phyloP scores from a whole-genome alignment of 805 yeast species.

The Ogataea sp. region DNA sequence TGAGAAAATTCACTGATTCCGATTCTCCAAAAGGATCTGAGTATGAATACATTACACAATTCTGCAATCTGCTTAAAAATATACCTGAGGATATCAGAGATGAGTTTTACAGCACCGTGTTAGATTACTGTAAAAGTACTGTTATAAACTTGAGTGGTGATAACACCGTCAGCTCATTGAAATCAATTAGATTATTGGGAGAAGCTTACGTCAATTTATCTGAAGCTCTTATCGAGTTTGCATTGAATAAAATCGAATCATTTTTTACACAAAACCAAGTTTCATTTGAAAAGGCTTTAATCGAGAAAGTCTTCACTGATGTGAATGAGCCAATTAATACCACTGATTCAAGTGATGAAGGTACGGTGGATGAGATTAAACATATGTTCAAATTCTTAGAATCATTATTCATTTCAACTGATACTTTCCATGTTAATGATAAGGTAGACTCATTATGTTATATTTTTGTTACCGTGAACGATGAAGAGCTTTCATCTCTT shows the following conservation, averaged over 20 bases:
- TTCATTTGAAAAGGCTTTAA: slow-evolving; percentile 7
- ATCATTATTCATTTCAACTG: slow-evolving; percentile 22
- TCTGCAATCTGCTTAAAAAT: slow-evolving; percentile 12
- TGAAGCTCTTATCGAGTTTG: slow-evolving; percentile 4
- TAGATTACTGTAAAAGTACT: not conserved
- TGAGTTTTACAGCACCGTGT: slow-evolving; percentile 3
- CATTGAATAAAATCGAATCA: slow-evolving; percentile 1
- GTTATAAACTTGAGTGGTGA: not conserved
- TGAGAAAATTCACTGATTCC: not conserved
- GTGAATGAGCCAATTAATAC: too few species aligned
- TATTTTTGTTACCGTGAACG: slow-evolving; percentile 29
- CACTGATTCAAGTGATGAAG: not conserved
- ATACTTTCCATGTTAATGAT: slow-evolving; percentile 1
- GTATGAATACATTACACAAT: slow-evolving; percentile 6
- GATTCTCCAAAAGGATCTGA: not conserved
- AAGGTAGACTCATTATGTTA: slow-evolving; percentile 22
- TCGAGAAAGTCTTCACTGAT: too few species aligned
- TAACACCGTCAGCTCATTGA: not conserved
- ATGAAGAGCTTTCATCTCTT: slow-evolving; percentile 26
- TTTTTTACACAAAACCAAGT: slow-evolving; percentile 8
- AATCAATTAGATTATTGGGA: not conserved
- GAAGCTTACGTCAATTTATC: slow-evolving; percentile 1
- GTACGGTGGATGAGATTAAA: not conserved
- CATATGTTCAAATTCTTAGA: slow-evolving; percentile 30
- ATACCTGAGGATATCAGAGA: slow-evolving; percentile 4